Evolutionary conservation across 176 grass and related monocot genomes (phyloP).

Genomic region (Eremochloa ophiuroides): DNA sequence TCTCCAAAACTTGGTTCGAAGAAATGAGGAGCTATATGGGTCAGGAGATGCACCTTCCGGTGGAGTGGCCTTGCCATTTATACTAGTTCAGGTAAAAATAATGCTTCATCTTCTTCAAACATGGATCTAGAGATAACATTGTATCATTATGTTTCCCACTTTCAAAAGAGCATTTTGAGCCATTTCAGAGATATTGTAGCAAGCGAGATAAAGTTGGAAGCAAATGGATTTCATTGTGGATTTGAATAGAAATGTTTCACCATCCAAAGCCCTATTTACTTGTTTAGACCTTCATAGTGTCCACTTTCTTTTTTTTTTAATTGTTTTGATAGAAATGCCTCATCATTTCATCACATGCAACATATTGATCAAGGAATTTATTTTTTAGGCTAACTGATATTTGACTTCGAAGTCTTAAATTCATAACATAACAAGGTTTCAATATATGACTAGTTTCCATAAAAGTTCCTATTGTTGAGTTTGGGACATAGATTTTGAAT

Average conservation of each 20-base stretch:
- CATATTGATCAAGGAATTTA: not conserved
- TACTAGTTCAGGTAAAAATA: constrained; percentile 79
- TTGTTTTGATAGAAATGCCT: not conserved
- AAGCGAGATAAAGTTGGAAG: not conserved
- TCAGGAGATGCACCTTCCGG: constrained; percentile 80
- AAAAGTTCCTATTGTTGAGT: not conserved
- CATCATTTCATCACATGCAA: not conserved
- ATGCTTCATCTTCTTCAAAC: constrained; percentile 4
- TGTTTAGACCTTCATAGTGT: not conserved
- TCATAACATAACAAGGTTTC: not conserved
- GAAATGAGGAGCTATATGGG: constrained; percentile 83
- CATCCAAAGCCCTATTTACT: not conserved
- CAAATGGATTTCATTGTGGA: not conserved
- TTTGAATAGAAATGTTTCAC: constrained; percentile 2
- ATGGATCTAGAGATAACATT: not conserved
- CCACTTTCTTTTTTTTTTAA: not conserved
- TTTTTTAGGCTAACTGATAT: not conserved
- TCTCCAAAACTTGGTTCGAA: constrained; percentile 80
- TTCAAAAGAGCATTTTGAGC: not conserved
- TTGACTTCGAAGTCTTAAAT: not conserved
- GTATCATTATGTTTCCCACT: not conserved
- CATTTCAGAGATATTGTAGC: constrained; percentile 10
- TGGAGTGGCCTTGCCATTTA: constrained; percentile 94
- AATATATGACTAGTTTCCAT: not conserved
- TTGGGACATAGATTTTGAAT: constrained; percentile 9